Conservation (phyloP, 495 filamentous ascomycete genomes). For the Tirmania nivea region DNA sequence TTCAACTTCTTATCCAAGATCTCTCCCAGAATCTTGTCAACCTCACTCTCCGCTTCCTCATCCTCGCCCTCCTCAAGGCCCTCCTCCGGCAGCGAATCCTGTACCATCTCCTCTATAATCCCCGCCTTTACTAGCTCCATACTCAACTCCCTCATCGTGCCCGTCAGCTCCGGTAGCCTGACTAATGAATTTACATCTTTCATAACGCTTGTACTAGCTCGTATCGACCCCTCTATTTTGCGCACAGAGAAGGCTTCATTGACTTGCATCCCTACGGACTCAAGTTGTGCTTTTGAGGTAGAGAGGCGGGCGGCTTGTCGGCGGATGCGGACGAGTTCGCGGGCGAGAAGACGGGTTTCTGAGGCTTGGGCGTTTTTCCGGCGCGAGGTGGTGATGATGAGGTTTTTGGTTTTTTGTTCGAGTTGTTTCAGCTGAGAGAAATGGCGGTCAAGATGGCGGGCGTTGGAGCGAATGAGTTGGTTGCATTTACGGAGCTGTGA, state of each 20-base stretch:
- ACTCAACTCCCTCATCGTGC: slow-evolving; percentile 76
- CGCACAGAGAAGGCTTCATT: slow-evolving; percentile 87
- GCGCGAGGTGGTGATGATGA: slow-evolving; percentile 63
- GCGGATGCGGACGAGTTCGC: slow-evolving; percentile 66
- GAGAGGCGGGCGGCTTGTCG: slow-evolving; percentile 48
- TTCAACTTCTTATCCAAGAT: slow-evolving; percentile 64
- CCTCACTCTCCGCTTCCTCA: slow-evolving; percentile 72
- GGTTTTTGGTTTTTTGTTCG: slow-evolving; percentile 66
- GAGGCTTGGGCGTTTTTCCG: slow-evolving; percentile 41
- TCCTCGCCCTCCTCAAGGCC: slow-evolving; percentile 56
- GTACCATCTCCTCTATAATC: slow-evolving; percentile 94
- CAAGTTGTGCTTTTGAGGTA: slow-evolving; percentile 77
- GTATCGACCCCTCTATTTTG: slow-evolving; percentile 87
- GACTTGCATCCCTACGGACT: slow-evolving; percentile 93
- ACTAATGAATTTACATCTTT: slow-evolving; percentile 83
- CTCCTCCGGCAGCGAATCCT: slow-evolving; percentile 52
- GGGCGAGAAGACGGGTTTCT: slow-evolving; percentile 64
- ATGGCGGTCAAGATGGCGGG: slow-evolving; percentile 88
- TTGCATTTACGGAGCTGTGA: slow-evolving; percentile 91
- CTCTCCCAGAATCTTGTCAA: slow-evolving; percentile 81
- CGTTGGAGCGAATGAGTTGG: slow-evolving; percentile 67
- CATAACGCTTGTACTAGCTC: slow-evolving; percentile 78
- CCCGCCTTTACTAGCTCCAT: slow-evolving; percentile 79
- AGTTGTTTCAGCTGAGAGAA: slow-evolving; percentile 49
- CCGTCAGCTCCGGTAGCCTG: slow-evolving; percentile 61